Conservation (phyloP, 768 basidiomycete genomes). For the Lentinula detonsa region DNA sequence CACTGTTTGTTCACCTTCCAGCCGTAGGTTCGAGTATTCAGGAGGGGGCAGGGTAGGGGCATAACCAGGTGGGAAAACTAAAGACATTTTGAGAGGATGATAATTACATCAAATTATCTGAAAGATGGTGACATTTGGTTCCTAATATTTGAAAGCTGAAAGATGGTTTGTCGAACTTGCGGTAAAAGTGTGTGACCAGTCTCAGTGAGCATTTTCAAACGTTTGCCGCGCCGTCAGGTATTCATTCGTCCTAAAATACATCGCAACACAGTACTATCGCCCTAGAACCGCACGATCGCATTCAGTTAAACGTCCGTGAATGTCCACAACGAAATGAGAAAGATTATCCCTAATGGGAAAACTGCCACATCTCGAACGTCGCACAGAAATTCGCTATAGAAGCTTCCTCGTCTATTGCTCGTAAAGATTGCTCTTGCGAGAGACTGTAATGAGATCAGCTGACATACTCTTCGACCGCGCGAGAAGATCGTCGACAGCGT, state of each 20-base stretch:
- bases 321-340: slow-evolving; percentile 31
- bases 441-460: background rate
- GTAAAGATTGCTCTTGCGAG: background rate
- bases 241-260: background rate
- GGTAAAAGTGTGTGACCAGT: background rate
- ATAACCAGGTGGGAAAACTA: slow-evolving; percentile 6
- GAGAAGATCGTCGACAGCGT: background rate
- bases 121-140: background rate
- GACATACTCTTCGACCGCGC: background rate
- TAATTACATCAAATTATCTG: background rate
- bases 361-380: slow-evolving; percentile 38
- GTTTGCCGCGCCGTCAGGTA: background rate
- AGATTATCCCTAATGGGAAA: slow-evolving; percentile 35
- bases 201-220: background rate
- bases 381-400: slow-evolving; percentile 23
- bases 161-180: background rate
- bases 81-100: background rate
- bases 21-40: slow-evolving; percentile 26
- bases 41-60: slow-evolving; percentile 16
- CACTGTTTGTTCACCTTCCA: slow-evolving; percentile 27
- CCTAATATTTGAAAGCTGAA: background rate
- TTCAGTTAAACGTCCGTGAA: slow-evolving; percentile 9
- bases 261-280: background rate
- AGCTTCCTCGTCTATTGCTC: slow-evolving; percentile 10
- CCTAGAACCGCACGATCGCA: background rate